A percentile compares a stretch with the other conserved stretches of the same genome.
Evolutionary conservation across 768 basidiomycete species (phyloP).

Genomic region (Panellus pusillus): DNA sequence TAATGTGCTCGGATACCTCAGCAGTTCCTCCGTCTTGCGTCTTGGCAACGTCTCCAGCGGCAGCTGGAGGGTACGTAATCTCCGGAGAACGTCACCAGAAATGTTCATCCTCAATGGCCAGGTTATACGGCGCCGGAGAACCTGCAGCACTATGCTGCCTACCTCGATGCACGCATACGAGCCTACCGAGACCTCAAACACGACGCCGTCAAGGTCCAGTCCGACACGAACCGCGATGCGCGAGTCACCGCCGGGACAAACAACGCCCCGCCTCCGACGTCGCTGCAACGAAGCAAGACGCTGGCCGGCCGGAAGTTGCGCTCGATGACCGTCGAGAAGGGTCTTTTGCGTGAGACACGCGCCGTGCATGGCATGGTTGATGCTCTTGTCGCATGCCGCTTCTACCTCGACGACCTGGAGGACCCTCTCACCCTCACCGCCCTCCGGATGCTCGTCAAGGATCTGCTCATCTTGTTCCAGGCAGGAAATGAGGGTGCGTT

Average conservation of each 20-base stretch:
- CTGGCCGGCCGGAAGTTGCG: conserved; percentile 82
- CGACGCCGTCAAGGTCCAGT: conserved; percentile 91
- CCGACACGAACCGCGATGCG: conserved; percentile 87
- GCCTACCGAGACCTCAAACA: conserved; percentile 91
- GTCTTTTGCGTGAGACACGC: conserved; percentile 87
- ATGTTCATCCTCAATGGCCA: conserved; percentile 27
- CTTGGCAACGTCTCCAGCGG: conserved; percentile 78
- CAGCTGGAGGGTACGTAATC: conserved; percentile 75
- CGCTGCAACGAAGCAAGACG: conserved; percentile 66
- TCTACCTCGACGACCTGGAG: conserved; percentile 91
- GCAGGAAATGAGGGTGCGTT: conserved; percentile 88
- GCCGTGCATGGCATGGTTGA: conserved; percentile 91
- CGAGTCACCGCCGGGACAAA: conserved; percentile 65
- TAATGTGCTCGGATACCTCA: conserved; percentile 83
- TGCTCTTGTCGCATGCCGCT: conserved; percentile 85
- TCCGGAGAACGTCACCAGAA: neutral
- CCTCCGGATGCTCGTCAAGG: conserved; percentile 92
- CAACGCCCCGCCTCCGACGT: neutral
- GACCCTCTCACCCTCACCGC: conserved; percentile 90
- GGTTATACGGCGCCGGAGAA: conserved; percentile 88
- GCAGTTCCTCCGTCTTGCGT: conserved; percentile 77
- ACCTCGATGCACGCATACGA: conserved; percentile 85
- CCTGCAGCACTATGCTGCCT: conserved; percentile 81
- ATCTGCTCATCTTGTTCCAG: conserved; percentile 92
- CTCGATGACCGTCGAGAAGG: conserved; percentile 94